These are phyloP conservation scores for Aspergillus calidoustus DNA, from an alignment of 2,329 filamentous ascomycete genomes.

Conservation along the genomic window DNA sequence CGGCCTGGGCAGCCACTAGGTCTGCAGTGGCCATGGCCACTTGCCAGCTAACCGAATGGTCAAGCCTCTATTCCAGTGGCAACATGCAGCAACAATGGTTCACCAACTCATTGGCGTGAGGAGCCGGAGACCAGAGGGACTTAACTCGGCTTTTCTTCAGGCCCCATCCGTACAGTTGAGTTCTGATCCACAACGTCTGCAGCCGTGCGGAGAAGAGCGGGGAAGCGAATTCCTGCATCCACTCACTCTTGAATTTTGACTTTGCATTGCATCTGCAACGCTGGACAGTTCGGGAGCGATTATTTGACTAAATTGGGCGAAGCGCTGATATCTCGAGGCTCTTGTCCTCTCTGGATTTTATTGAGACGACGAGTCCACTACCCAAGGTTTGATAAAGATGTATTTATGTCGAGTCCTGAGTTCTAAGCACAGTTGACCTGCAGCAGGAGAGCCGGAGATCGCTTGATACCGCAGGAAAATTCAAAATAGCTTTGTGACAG, in stretches of 20 bases:
- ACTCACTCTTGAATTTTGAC: neutral
- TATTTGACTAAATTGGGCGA: neutral
- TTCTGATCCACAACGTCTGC: conserved; percentile 1
- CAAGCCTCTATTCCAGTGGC: neutral
- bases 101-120: neutral
- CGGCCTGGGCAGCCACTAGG: neutral
- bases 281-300: neutral
- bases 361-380: neutral
- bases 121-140: neutral
- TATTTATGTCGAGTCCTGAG: neutral
- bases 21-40: neutral
- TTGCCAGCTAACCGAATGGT: neutral
- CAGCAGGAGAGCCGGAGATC: neutral
- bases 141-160: neutral
- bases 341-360: neutral
- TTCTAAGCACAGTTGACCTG: neutral
- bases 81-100: neutral
- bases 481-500: neutral
- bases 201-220: conserved; percentile 5
- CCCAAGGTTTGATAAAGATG: neutral
- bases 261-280: neutral
- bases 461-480: neutral
- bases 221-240: neutral
- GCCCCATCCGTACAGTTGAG: neutral
- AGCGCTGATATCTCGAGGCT: neutral